Evolutionary conservation across 2,329 filamentous ascomycete genomes (phyloP).

Genomic region (Domatiomyces globalis): DNA sequence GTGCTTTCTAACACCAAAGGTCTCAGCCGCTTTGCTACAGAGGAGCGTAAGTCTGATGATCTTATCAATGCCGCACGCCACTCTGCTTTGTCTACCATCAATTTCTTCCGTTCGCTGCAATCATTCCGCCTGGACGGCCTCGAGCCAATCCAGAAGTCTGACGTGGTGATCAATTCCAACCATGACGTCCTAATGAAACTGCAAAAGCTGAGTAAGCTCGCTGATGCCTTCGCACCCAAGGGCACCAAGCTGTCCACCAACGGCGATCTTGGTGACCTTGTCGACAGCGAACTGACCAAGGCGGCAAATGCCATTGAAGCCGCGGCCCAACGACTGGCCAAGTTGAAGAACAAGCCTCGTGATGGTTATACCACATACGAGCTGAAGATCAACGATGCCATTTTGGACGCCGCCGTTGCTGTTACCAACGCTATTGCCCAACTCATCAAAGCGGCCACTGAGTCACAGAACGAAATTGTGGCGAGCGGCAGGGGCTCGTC

Average conservation of each 20-base stretch:
- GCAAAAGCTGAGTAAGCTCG: slow-evolving; percentile 83
- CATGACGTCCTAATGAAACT: slow-evolving; percentile 90
- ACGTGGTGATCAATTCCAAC: slow-evolving; percentile 95
- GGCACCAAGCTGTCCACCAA: slow-evolving; percentile 63
- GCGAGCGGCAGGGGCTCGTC: slow-evolving; percentile 77
- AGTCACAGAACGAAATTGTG: slow-evolving; percentile 91
- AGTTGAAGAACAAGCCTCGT: slow-evolving; percentile 89
- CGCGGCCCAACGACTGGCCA: slow-evolving; percentile 73
- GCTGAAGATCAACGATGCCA: slow-evolving; percentile 87
- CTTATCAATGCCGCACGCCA: slow-evolving; percentile 69
- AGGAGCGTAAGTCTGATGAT: slow-evolving; percentile 86
- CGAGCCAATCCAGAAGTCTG: slow-evolving; percentile 82
- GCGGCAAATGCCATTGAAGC: slow-evolving; percentile 92
- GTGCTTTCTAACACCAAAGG: slow-evolving; percentile 95
- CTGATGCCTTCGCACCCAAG: slow-evolving; percentile 80
- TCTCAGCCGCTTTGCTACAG: slow-evolving; percentile 77
- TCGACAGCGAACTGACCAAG: slow-evolving; percentile 81
- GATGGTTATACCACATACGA: slow-evolving; percentile 94
- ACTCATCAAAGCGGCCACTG: slow-evolving; percentile 87
- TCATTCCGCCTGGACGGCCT: slow-evolving; percentile 87
- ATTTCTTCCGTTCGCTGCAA: slow-evolving; percentile 87
- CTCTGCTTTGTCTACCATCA: slow-evolving; percentile 73
- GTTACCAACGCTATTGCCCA: slow-evolving; percentile 89
- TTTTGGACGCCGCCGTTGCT: slow-evolving; percentile 80
- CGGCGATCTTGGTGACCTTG: slow-evolving; percentile 71